Evolutionary conservation across 2,329 filamentous ascomycete species (phyloP).

Genomic region (Cryphonectria carpinicola): DNA sequence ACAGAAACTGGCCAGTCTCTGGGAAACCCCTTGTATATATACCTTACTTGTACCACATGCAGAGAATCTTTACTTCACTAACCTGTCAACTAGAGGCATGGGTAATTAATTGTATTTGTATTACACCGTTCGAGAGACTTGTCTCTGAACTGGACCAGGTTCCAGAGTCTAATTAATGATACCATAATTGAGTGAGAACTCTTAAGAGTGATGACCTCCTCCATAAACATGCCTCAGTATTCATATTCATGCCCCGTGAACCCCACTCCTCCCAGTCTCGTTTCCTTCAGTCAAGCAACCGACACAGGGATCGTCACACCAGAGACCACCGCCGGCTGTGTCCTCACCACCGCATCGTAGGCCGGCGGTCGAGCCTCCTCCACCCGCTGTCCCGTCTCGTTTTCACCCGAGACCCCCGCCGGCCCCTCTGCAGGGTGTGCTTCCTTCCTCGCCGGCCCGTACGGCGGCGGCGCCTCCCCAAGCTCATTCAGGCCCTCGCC

Average conservation of each 20-base stretch:
- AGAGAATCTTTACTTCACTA: no score
- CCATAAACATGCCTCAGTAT: not conserved
- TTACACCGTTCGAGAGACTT: not conserved
- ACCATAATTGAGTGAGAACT: not conserved
- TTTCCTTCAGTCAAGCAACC: not conserved
- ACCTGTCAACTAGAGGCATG: no score
- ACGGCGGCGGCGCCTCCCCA: conserved; percentile 36
- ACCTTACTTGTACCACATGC: no score
- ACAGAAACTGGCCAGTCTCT: not conserved
- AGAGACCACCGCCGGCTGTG: conserved; percentile 4
- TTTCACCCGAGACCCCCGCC: not conserved
- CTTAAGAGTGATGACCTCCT: not conserved
- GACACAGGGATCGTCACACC: not conserved
- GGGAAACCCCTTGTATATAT: no score
- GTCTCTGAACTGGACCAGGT: not conserved
- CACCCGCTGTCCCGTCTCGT: not conserved
- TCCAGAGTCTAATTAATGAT: no score
- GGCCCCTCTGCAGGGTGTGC: not conserved
- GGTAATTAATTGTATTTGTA: no score
- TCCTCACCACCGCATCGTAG: conserved; percentile 11
- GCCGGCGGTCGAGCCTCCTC: conserved; percentile 9
- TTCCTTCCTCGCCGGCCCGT: conserved; percentile 23
- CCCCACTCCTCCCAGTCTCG: not conserved
- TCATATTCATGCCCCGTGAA: not conserved
- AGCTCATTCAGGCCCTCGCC: conserved; percentile 35